A percentile compares a stretch with the other conserved stretches of the same genome.
Evolutionary conservation across 139 green algal genomes (phyloP).

Genomic region (Volvox reticuliferus): DNA sequence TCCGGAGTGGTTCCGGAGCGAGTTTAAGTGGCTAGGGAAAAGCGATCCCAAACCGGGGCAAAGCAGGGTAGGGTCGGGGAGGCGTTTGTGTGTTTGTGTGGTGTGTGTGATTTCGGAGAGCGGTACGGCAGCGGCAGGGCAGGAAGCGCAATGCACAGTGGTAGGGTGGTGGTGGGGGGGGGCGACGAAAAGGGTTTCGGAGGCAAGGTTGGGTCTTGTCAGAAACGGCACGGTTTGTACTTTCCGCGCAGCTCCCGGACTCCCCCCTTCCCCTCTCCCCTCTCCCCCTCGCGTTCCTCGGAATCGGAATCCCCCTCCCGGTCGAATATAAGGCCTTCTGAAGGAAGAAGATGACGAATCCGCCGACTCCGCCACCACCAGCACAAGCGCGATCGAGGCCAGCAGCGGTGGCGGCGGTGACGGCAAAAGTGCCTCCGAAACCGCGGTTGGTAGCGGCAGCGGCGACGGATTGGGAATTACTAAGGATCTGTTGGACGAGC

Average conservation of each 20-base stretch:
- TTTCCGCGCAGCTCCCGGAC: too few relatives aligned
- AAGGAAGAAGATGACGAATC: neutral
- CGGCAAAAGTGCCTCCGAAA: neutral
- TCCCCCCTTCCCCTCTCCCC: neutral
- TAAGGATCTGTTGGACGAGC: slow-evolving; percentile 56
- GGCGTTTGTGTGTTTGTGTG: neutral
- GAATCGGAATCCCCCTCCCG: neutral
- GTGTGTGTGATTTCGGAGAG: neutral
- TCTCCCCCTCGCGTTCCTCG: neutral
- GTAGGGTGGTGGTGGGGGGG: too few relatives aligned
- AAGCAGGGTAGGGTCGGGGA: too few relatives aligned
- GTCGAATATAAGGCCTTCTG: neutral
- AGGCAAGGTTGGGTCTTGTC: too few relatives aligned
- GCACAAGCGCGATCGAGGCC: neutral
- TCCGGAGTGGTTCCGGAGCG: too few relatives aligned
- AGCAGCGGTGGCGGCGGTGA: neutral
- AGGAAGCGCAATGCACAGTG: too few relatives aligned
- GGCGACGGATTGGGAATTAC: slow-evolving; percentile 1
- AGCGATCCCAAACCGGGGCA: too few relatives aligned
- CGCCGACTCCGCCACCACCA: neutral
- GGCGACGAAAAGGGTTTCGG: too few relatives aligned
- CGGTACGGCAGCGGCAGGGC: too few relatives aligned
- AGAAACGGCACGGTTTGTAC: too few relatives aligned
- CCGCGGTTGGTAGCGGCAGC: neutral
- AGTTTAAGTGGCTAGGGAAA: too few relatives aligned